A percentile compares a stretch with the other conserved stretches of the same genome.
phyloP scores from a whole-genome alignment of 2,329 filamentous ascomycete genomes.

The Pyricularia grisea region DNA sequence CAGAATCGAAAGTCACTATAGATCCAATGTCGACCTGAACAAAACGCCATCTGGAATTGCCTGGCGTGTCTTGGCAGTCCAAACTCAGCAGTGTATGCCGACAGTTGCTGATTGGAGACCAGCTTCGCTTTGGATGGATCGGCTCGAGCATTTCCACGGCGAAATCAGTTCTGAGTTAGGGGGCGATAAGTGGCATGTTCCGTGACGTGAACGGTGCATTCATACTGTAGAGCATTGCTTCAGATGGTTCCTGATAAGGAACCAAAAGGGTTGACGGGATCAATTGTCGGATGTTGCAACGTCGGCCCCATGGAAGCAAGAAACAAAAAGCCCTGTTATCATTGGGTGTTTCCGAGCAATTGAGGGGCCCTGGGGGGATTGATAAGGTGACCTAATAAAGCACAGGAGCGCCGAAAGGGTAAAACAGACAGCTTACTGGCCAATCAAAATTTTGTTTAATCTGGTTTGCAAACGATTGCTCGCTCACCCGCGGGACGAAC shows the following conservation, averaged over 20 bases:
- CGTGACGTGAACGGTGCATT: background rate
- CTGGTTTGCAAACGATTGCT: background rate
- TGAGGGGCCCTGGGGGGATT: background rate
- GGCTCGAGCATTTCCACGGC: background rate
- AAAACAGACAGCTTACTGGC: background rate
- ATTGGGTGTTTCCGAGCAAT: background rate
- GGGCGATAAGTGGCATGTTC: background rate
- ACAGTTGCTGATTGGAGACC: background rate
- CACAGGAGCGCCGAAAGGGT: background rate
- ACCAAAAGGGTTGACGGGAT: background rate
- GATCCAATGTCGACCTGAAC: background rate
- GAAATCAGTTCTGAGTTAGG: background rate
- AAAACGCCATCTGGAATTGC: background rate
- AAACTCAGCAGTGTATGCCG: background rate
- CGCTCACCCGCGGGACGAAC: background rate
- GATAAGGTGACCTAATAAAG: background rate
- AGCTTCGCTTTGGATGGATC: background rate
- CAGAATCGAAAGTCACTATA: background rate
- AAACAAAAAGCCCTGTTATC: background rate
- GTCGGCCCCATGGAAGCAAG: background rate
- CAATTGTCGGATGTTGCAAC: background rate
- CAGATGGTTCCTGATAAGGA: background rate
- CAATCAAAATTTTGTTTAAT: background rate
- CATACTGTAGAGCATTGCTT: background rate
- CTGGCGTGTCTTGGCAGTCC: background rate